Conservation (phyloP, 2,329 filamentous ascomycete genomes). For the Hymenoscyphus occultus region DNA sequence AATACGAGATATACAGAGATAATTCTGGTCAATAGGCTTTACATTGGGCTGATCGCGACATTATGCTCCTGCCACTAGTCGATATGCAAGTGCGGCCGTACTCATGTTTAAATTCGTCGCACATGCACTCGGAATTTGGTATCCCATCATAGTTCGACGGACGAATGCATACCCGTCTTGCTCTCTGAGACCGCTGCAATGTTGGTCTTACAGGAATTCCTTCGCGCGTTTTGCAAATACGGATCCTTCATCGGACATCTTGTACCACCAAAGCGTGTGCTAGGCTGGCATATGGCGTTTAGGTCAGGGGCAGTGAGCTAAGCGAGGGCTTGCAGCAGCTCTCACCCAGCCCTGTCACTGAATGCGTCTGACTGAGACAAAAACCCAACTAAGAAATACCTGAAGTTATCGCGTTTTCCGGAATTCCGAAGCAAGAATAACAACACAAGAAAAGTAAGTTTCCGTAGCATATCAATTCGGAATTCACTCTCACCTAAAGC, state of each 20-base stretch:
- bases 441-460: not conserved
- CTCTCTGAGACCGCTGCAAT: not conserved
- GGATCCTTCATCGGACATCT: not conserved
- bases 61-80: not conserved
- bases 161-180: not conserved
- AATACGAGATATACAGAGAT: not conserved
- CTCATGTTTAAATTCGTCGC: not conserved
- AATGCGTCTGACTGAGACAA: too few species aligned
- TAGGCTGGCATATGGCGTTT: not conserved
- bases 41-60: not conserved
- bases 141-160: not conserved
- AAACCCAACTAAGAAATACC: too few species aligned
- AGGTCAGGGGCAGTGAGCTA: not conserved
- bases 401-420: not conserved
- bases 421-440: not conserved
- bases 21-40: not conserved
- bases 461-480: not conserved
- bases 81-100: not conserved
- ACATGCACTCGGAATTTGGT: not conserved
- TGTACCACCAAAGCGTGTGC: not conserved
- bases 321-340: not conserved
- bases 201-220: not conserved
- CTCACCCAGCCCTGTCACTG: too few species aligned
- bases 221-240: not conserved
- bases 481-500: not conserved